These are phyloP conservation scores for Sporobolomyces phaffii DNA, from an alignment of 768 basidiomycete genomes.

Conservation along the genomic window DNA sequence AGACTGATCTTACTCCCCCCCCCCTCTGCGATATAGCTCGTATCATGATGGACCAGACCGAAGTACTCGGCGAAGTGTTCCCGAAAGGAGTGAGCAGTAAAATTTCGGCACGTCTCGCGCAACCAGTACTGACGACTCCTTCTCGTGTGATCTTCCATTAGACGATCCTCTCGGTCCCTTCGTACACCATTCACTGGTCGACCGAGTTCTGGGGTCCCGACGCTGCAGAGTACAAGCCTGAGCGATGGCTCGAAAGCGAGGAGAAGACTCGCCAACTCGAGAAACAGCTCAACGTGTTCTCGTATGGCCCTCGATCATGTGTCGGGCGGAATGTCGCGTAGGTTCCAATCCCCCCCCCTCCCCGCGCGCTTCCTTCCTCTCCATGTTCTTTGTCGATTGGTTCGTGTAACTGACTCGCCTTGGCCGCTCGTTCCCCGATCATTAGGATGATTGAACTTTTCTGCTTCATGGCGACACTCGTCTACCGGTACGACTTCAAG, in stretches of 20 bases:
- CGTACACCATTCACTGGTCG: conserved; percentile 75
- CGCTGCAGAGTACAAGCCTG: conserved; percentile 66
- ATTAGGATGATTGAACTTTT: conserved; percentile 60
- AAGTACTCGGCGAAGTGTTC: conserved; percentile 56
- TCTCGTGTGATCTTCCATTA: background rate
- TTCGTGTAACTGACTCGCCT: too few relatives aligned
- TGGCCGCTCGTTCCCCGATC: background rate
- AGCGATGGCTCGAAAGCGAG: conserved; percentile 75
- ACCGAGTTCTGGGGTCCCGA: conserved; percentile 69
- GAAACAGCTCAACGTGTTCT: conserved; percentile 57
- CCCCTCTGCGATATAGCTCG: background rate
- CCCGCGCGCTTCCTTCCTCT: too few relatives aligned
- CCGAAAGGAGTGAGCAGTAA: conserved; percentile 53
- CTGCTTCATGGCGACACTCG: conserved; percentile 72
- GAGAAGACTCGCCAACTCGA: conserved; percentile 55
- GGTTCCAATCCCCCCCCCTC: too few relatives aligned
- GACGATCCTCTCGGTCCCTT: conserved; percentile 68
- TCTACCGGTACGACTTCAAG: conserved; percentile 56
- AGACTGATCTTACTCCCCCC: conserved; percentile 47
- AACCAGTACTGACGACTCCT: background rate
- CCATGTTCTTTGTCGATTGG: too few relatives aligned
- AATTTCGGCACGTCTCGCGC: conserved; percentile 5
- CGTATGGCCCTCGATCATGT: conserved; percentile 56
- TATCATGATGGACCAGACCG: conserved; percentile 52
- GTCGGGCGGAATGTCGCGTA: conserved; percentile 53